These are phyloP conservation scores for Tetrahymena malaccensis DNA, from an alignment of 73 alveolate species.

Conservation along the genomic window DNA sequence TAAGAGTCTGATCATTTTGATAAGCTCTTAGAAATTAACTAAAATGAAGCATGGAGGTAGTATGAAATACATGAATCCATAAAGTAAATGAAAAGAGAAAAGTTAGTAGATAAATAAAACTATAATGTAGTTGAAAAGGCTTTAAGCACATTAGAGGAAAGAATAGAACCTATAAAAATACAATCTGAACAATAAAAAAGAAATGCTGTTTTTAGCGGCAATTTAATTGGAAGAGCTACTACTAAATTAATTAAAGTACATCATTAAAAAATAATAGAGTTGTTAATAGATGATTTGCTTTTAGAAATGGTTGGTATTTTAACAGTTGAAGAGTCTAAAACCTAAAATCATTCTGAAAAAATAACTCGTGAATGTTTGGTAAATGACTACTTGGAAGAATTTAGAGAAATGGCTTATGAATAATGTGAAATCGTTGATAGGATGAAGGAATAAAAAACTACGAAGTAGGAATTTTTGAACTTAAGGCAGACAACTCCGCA, in stretches of 20 bases:
- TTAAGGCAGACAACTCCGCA: neutral
- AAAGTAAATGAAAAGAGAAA: neutral
- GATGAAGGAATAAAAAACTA: neutral
- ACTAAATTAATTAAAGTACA: neutral
- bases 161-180: neutral
- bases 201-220: neutral
- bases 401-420: neutral
- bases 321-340: neutral
- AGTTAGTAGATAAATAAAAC: neutral
- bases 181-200: neutral
- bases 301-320: neutral
- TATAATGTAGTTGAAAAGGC: neutral
- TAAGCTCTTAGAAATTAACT: neutral
- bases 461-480: neutral
- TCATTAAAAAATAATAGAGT: neutral
- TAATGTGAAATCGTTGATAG: neutral
- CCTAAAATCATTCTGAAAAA: neutral
- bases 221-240: neutral
- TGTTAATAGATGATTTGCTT: neutral
- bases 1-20: neutral
- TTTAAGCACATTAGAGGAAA: neutral
- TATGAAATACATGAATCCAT: neutral
- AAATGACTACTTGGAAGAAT: neutral
- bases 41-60: neutral
- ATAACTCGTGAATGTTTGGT: neutral